Percentiles rank a stretch among this genome's conserved stretches.
phyloP scores from a whole-genome alignment of 305 asterid genomes.

The Fraxinus sp. region DNA sequence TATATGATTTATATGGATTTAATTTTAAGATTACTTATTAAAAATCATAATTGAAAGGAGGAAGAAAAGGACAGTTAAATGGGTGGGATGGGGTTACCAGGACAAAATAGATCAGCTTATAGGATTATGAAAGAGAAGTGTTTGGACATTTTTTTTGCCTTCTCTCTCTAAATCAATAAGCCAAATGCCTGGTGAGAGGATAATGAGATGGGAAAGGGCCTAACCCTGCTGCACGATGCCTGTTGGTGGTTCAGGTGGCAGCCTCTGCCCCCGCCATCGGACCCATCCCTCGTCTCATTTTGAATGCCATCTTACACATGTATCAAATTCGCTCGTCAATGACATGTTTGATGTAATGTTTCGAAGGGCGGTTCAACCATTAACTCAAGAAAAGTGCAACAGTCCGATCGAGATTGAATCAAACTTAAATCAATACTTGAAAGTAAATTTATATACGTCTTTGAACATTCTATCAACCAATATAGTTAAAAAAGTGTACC shows the following conservation, averaged over 20 bases:
- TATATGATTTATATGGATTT: background rate
- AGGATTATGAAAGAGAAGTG: slow-evolving; percentile 39
- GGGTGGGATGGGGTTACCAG: slow-evolving; percentile 22
- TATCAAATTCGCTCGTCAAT: background rate
- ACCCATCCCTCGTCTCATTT: slow-evolving; percentile 58
- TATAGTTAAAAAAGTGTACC: background rate
- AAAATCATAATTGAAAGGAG: background rate
- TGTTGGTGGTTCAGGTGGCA: slow-evolving; percentile 83
- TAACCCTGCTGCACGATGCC: slow-evolving; percentile 54
- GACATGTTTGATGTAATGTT: background rate
- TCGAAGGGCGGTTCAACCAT: background rate
- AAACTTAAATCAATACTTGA: background rate
- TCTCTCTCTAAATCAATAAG: slow-evolving; percentile 1
- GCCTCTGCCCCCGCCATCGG: slow-evolving; percentile 49
- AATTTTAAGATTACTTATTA: slow-evolving; percentile 1
- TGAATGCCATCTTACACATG: slow-evolving; percentile 8
- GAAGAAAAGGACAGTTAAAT: background rate
- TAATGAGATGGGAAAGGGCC: slow-evolving; percentile 40
- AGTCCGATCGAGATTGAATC: background rate
- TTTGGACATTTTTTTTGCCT: background rate
- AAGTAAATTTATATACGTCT: background rate
- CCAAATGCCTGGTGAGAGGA: slow-evolving; percentile 24
- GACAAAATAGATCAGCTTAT: slow-evolving; percentile 44
- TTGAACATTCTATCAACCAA: background rate
- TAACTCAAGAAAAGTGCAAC: background rate